These are phyloP conservation scores for Tetrapyrgos nigripes DNA, from an alignment of 1,284 basidiomycete genomes.

Conservation along the genomic window DNA sequence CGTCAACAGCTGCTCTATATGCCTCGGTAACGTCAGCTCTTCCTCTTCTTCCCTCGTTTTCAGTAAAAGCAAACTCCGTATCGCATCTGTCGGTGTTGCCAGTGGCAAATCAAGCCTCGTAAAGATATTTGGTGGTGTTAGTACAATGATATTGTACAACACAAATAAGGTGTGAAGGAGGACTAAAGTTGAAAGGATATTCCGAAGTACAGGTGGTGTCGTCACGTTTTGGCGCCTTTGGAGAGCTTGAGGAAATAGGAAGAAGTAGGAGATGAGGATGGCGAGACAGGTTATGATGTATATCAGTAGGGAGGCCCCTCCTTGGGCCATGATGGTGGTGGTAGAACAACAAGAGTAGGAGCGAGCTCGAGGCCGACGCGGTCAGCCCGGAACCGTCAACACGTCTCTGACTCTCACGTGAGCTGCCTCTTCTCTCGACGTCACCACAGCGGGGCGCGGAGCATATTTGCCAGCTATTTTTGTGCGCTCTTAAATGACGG, in stretches of 20 bases:
- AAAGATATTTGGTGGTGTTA: conserved; percentile 70
- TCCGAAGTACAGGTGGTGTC: conserved; percentile 6
- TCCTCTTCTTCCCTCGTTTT: no score
- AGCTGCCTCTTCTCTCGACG: no score
- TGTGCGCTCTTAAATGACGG: no score
- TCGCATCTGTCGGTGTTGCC: conserved; percentile 55
- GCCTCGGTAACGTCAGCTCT: conserved; percentile 42
- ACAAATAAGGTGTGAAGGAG: conserved; percentile 63
- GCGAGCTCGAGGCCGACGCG: not conserved
- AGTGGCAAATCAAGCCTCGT: conserved; percentile 57
- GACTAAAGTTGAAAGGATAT: conserved; percentile 25
- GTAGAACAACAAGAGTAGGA: not conserved
- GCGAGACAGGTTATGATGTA: conserved; percentile 8
- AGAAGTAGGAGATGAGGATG: conserved; percentile 10
- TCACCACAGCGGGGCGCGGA: no score
- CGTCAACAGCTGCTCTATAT: conserved; percentile 58
- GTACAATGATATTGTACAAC: conserved; percentile 53
- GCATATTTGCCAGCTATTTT: no score
- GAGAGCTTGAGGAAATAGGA: conserved; percentile 9
- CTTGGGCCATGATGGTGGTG: conserved; percentile 8
- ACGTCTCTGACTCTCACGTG: no score
- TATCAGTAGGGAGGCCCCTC: conserved; percentile 13
- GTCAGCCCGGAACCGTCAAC: no score
- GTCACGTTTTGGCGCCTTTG: conserved; percentile 4
- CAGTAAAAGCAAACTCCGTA: conserved; percentile 53